phyloP scores from a whole-genome alignment of 768 basidiomycete genomes.

The Russula abietina region DNA sequence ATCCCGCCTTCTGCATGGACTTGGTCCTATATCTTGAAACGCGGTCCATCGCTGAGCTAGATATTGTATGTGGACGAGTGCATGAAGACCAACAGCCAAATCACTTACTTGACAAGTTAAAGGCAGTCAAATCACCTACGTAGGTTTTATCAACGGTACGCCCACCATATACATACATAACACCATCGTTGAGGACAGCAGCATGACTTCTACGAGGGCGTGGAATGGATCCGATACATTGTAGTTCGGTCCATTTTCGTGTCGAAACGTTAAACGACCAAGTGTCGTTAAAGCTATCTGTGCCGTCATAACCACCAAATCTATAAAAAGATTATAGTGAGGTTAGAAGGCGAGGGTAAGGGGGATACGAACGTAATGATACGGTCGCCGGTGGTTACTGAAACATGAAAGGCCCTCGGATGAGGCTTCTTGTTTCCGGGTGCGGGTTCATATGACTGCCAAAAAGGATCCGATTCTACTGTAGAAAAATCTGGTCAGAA shows the following conservation, averaged over 20 bases:
- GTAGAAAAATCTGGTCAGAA: slow-evolving; percentile 14
- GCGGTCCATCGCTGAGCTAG: too few species aligned
- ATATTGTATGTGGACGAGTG: not conserved
- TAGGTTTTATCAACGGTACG: slow-evolving; percentile 96
- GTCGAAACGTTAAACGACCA: slow-evolving; percentile 88
- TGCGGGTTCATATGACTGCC: too few species aligned
- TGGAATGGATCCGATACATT: slow-evolving; percentile 97
- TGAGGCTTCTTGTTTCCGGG: too few species aligned
- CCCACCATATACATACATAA: slow-evolving; percentile 96
- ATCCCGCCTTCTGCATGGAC: slow-evolving; percentile 85
- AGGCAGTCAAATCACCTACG: slow-evolving; percentile 88
- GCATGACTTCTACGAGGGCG: slow-evolving; percentile 94
- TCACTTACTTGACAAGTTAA: slow-evolving; percentile 92
- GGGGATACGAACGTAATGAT: too few species aligned
- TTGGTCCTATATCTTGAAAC: slow-evolving; percentile 99
- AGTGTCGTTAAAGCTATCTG: slow-evolving; percentile 97
- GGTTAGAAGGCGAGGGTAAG: too few species aligned
- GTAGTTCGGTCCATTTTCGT: slow-evolving; percentile 80
- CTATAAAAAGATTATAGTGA: too few species aligned
- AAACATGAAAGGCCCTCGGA: too few species aligned
- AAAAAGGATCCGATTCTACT: slow-evolving; percentile 84
- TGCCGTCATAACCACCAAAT: slow-evolving; percentile 94
- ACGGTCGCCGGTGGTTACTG: too few species aligned
- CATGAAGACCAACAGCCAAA: not conserved
- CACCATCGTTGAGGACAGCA: slow-evolving; percentile 91